A percentile compares a stretch with the other conserved stretches of the same genome.
phyloP scores from a whole-genome alignment of 306 rosid genomes.

The Ormosia semicastrata region DNA sequence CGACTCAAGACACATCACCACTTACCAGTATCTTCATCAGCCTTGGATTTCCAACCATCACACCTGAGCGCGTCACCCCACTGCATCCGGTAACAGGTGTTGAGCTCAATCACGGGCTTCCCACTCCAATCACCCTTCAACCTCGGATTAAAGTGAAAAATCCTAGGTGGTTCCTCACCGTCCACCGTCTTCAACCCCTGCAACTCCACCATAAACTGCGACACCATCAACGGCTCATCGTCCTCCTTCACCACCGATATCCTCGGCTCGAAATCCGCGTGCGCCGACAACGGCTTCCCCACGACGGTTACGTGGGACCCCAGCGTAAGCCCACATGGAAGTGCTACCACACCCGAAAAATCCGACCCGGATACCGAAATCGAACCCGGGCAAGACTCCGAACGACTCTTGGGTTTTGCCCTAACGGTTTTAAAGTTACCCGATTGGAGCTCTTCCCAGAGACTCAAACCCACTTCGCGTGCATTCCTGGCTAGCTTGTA shows the following conservation, averaged over 20 bases:
- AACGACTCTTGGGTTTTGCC: constrained; percentile 32
- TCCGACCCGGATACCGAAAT: constrained; percentile 51
- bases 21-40: constrained; percentile 81
- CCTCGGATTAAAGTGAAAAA: constrained; percentile 81
- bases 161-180: constrained; percentile 84
- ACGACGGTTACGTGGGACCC: constrained; percentile 76
- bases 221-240: constrained; percentile 49
- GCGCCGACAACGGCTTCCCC: constrained; percentile 59
- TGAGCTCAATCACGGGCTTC: constrained; percentile 75
- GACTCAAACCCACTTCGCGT: constrained; percentile 48
- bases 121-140: constrained; percentile 92
- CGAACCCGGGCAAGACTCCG: constrained; percentile 62
- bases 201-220: constrained; percentile 77
- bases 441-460: constrained; percentile 57
- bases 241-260: constrained; percentile 39
- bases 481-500: constrained; percentile 64
- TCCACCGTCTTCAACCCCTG: constrained; percentile 80
- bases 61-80: constrained; percentile 83
- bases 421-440: constrained; percentile 26
- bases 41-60: constrained; percentile 79
- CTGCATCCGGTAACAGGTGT: constrained; percentile 90
- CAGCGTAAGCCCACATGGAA: constrained; percentile 85
- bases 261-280: constrained; percentile 40
- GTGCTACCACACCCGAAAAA: constrained; percentile 44
- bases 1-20: neutral